Evolutionary conservation across 768 basidiomycete species (phyloP).

Genomic region (Rhizopogon vinicolor): DNA sequence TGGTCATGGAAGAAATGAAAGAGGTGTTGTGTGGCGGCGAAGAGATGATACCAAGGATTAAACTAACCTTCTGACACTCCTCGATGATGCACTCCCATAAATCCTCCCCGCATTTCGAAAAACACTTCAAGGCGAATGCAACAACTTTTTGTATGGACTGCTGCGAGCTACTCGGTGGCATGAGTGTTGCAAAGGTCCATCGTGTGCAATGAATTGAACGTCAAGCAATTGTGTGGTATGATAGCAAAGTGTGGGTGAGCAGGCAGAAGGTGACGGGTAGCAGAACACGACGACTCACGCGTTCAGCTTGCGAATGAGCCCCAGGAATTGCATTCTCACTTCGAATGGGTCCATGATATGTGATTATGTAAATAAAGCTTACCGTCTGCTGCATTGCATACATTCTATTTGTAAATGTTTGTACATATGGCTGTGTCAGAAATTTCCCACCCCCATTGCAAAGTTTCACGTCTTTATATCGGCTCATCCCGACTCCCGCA

Average conservation of each 20-base stretch:
- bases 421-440: too few species aligned
- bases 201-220: background rate
- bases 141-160: constrained; percentile 89
- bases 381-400: too few species aligned
- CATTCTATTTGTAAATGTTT: too few species aligned
- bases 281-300: constrained; percentile 37
- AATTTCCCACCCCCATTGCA: too few species aligned
- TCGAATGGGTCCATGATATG: too few species aligned
- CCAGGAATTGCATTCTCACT: constrained; percentile 56
- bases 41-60: too few species aligned
- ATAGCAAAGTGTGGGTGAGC: background rate
- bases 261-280: background rate
- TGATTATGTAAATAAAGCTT: too few species aligned
- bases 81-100: constrained; percentile 92
- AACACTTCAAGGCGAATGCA: constrained; percentile 79
- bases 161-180: constrained; percentile 53
- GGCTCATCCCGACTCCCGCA: too few species aligned
- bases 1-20: background rate
- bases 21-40: background rate
- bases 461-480: too few species aligned
- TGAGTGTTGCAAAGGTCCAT: background rate
- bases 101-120: constrained; percentile 82
- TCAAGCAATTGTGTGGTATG: background rate
- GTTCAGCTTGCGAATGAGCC: constrained; percentile 55
- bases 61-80: constrained; percentile 77